phyloP scores from a whole-genome alignment of 192 early-diverging fungal genomes.

The Lunasporangiospora selenospora region DNA sequence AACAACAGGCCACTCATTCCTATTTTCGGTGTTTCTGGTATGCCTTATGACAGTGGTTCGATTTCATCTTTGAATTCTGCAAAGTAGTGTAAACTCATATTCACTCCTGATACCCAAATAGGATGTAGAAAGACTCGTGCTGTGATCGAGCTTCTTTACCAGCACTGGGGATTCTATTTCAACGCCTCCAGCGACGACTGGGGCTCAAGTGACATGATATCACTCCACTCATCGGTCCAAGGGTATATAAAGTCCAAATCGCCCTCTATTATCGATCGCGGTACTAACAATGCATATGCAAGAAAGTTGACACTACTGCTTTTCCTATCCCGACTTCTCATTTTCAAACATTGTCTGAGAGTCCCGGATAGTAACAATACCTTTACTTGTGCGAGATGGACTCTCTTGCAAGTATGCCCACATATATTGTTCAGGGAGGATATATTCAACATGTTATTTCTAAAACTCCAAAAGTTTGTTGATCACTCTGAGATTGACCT shows the following conservation, averaged over 20 bases:
- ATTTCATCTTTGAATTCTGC: no score
- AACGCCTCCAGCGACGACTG: no score
- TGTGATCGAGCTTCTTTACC: no score
- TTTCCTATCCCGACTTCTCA: constrained; percentile 1
- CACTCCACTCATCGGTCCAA: neutral
- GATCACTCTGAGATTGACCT: neutral
- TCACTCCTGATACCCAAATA: no score
- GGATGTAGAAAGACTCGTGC: no score
- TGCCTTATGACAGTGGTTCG: no score
- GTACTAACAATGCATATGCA: neutral
- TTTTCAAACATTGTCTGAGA: neutral
- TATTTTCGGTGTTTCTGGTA: no score
- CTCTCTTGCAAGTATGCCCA: neutral
- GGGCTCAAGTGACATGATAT: neutral
- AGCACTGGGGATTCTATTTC: no score
- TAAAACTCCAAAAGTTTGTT: neutral
- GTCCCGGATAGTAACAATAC: neutral
- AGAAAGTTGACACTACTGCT: neutral
- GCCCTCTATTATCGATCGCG: neutral
- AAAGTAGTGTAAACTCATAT: no score
- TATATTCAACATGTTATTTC: neutral
- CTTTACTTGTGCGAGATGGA: neutral
- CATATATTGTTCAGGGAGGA: neutral
- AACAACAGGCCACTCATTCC: no score
- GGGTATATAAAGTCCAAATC: neutral